Conservation (phyloP, 1,284 basidiomycete species). For the Acaromyces ingoldii region DNA sequence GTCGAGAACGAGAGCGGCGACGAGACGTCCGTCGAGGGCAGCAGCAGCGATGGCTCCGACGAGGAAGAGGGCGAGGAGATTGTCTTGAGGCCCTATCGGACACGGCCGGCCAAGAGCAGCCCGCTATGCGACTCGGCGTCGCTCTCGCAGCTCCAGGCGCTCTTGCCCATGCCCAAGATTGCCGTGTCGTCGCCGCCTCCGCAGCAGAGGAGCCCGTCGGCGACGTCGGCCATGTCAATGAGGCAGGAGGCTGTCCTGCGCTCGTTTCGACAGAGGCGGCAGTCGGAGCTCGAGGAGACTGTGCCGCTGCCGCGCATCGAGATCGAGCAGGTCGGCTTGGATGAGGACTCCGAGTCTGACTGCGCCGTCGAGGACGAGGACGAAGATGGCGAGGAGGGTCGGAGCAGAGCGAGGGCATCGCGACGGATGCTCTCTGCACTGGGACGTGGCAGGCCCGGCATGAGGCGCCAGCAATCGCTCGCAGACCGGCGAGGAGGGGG, state of each 20-base stretch:
- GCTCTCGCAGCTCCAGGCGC: too few species aligned
- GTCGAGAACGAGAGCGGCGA: too few species aligned
- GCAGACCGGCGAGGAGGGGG: background rate
- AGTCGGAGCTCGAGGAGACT: background rate
- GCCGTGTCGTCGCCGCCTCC: too few species aligned
- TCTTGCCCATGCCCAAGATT: too few species aligned
- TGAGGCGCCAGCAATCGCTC: background rate
- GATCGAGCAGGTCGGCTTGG: slow-evolving; percentile 1
- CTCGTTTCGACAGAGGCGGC: background rate
- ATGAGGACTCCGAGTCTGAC: background rate
- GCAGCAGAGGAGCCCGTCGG: too few species aligned
- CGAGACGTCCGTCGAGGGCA: too few species aligned
- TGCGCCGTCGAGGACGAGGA: slow-evolving; percentile 7
- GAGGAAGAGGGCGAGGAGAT: too few species aligned
- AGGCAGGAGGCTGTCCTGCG: background rate
- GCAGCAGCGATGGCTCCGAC: too few species aligned
- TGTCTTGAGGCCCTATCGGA: too few species aligned
- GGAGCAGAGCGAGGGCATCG: background rate
- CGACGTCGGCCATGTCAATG: background rate
- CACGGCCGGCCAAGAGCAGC: too few species aligned
- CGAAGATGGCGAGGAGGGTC: background rate
- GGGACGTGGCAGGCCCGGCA: background rate
- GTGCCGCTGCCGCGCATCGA: background rate
- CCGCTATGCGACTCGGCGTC: too few species aligned
- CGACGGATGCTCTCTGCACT: slow-evolving; percentile 1